Base-by-base conservation (phyloP, 495 filamentous ascomycete genomes). In the Xylaria sp. region DNA sequence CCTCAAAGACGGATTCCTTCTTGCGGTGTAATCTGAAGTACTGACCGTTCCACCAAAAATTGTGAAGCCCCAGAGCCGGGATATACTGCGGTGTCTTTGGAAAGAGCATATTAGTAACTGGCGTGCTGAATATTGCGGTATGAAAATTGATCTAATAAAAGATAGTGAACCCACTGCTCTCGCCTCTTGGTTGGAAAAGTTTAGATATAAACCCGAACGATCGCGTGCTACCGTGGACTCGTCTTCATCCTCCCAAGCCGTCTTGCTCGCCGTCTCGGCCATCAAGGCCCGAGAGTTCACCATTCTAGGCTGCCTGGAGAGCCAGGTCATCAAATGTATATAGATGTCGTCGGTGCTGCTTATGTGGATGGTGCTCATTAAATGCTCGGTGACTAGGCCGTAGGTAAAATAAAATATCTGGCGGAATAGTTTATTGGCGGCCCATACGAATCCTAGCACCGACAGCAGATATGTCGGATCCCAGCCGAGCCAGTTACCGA, bases 321-420 rank as follows among this genome's bases (percentile, higher is more conserved):
- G 82, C 86, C 88, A 92, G 35, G 83, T 79, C 81, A 92, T 88
- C 48, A 91, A 74, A 68, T 90, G 85, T 14, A 78, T 71, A 78
- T 88, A 91, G 17, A 91, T 88, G 48, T 89, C 86, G 73, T 93
- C 90, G 43, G 80, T 80, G 70, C 82, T 84, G 67, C 82, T 80
- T 71, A 93, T 82, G 46, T 83, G 80, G 67, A 93, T 81, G 44
- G 78, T 85, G 61, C 87, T 83, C 80, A 85, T 88, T 72, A 85
- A 84, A 71, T 89, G 82, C 7, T 78, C 70, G n/a, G 72, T 68
- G 66, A 88, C 44, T 15, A 83, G 44, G 17, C 65, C 41, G 31
- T 74, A 70, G 12, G 80, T 3, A 4, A 70, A 73, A 43, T 55
- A 33, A 65, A 76, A 80, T 0, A 82, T 29, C 61, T 82, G 78